Evolutionary conservation across 352 stramenopile genomes (phyloP).

Genomic region (Phytophthora ohioensis): DNA sequence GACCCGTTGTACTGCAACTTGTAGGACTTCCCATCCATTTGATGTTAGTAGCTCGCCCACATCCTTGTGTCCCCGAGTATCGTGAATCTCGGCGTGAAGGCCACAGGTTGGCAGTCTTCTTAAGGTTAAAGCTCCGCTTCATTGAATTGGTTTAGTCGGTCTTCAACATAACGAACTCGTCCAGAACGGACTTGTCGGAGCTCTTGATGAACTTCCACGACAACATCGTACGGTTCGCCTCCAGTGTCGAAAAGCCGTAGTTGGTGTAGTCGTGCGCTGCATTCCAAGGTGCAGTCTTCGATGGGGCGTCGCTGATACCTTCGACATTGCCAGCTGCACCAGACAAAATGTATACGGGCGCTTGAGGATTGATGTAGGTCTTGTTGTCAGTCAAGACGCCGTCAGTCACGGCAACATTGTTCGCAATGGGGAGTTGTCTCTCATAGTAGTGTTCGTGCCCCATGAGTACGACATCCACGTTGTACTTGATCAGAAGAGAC

Average conservation of each 20-base stretch:
- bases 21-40: conserved; percentile 79
- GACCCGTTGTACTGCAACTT: conserved; percentile 9
- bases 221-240: too few relatives aligned
- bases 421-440: neutral
- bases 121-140: neutral
- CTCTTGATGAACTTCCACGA: neutral
- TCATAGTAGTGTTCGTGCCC: too few relatives aligned
- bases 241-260: too few relatives aligned
- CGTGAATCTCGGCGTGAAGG: neutral
- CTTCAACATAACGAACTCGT: neutral
- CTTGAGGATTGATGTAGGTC: too few relatives aligned
- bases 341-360: too few relatives aligned
- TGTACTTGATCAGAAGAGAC: conserved; percentile 81
- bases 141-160: neutral
- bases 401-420: neutral
- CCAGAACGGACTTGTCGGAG: neutral
- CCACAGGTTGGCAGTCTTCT: neutral
- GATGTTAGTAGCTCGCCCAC: conserved; percentile 83
- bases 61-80: conserved; percentile 35
- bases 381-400: too few relatives aligned
- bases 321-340: too few relatives aligned
- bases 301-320: too few relatives aligned
- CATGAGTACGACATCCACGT: conserved; percentile 36
- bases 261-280: too few relatives aligned
- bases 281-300: too few relatives aligned